Percentiles rank a stretch among this genome's conserved stretches.
phyloP scores from a whole-genome alignment of 108 stramenopile genomes.

The Aurantiochytrium sp. region DNA sequence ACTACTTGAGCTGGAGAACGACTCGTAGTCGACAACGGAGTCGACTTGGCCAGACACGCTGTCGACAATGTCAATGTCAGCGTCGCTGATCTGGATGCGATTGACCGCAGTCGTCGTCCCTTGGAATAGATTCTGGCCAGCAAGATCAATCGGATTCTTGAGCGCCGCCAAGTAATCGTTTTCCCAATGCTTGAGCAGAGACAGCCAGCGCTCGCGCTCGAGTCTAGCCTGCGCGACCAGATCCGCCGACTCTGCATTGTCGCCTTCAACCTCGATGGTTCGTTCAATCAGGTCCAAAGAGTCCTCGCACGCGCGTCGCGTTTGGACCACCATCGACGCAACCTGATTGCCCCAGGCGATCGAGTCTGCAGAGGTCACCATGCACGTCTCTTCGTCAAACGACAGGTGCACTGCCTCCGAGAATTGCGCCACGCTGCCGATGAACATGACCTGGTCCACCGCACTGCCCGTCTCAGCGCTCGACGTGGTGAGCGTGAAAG shows the following conservation, averaged over 20 bases:
- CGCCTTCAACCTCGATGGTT: too few species aligned
- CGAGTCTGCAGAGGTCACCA: background rate
- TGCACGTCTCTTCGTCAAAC: background rate
- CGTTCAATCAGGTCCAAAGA: too few species aligned
- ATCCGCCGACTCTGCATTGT: too few species aligned
- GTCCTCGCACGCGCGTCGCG: too few species aligned
- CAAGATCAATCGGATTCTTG: too few species aligned
- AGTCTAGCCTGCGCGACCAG: too few species aligned
- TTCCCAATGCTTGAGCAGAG: background rate
- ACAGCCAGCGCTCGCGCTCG: background rate
- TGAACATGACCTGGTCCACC: background rate
- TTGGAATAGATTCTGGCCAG: too few species aligned
- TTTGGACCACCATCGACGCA: background rate
- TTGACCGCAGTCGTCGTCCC: too few species aligned
- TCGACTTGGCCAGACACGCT: background rate
- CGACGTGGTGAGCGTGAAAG: background rate
- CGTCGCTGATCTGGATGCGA: background rate
- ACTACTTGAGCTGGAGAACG: background rate
- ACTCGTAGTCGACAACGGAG: background rate
- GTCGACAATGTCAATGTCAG: background rate
- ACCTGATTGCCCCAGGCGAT: background rate
- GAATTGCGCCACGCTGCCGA: background rate
- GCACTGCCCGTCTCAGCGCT: background rate
- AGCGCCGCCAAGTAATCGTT: too few species aligned
- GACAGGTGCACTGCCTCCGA: background rate